These are phyloP conservation scores for Stylosanthes scabra DNA, from an alignment of 331 rosid genomes.

Conservation along the genomic window DNA sequence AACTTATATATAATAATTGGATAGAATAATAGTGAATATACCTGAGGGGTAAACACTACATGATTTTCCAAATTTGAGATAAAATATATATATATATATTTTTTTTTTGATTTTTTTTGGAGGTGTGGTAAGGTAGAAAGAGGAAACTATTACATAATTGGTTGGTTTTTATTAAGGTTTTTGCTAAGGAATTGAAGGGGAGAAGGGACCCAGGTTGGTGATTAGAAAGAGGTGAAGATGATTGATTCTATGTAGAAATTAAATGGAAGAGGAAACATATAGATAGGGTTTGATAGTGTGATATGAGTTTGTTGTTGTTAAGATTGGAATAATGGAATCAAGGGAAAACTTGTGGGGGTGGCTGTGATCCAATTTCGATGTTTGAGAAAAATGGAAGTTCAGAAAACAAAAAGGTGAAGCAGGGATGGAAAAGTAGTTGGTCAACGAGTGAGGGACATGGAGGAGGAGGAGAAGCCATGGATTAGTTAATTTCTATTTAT, in stretches of 20 bases:
- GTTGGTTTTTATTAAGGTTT: conserved; percentile 38
- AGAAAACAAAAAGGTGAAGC: conserved; percentile 14
- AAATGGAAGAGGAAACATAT: not conserved
- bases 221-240: not conserved
- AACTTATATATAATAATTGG: not conserved
- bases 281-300: conserved; percentile 3
- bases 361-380: conserved; percentile 40
- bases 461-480: conserved; percentile 29
- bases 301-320: conserved; percentile 4
- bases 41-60: conserved; percentile 34
- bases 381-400: not conserved
- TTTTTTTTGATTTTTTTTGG: conserved; percentile 6
- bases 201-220: conserved; percentile 42
- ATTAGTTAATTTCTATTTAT: not conserved
- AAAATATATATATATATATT: too few species aligned
- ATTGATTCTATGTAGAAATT: not conserved
- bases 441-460: conserved; percentile 18
- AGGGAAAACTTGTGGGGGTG: conserved; percentile 38
- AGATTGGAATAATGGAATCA: conserved; percentile 44
- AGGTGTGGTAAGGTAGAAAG: not conserved
- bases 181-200: conserved; percentile 42
- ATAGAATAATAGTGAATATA: not conserved
- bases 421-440: not conserved
- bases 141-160: conserved; percentile 59
- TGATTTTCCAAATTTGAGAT: conserved; percentile 33